Evolutionary conservation across 805 yeast genomes (phyloP).

Genomic region (Candida corydali): DNA sequence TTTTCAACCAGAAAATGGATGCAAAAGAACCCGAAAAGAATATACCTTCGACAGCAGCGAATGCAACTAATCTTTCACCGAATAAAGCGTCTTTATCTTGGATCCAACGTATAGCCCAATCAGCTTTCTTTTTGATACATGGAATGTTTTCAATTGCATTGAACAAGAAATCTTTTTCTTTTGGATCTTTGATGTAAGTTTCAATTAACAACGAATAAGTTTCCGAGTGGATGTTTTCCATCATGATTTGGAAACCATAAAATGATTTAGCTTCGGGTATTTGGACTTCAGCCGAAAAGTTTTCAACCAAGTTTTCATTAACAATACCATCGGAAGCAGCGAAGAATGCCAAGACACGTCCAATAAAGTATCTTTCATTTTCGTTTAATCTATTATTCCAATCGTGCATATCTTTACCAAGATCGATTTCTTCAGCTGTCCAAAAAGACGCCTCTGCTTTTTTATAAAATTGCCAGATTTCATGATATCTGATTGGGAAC

Average conservation of each 20-base stretch:
- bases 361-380: slow-evolving; percentile 88
- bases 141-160: slow-evolving; percentile 97
- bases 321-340: slow-evolving; percentile 99
- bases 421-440: slow-evolving; percentile 98
- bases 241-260: slow-evolving; percentile 99
- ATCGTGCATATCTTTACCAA: slow-evolving; percentile 85
- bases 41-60: slow-evolving; percentile 98
- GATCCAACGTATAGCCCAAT: slow-evolving; percentile 99
- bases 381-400: slow-evolving; percentile 89
- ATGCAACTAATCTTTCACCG: slow-evolving; percentile 95
- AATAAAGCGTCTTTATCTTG: slow-evolving; percentile 81
- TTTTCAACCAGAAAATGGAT: slow-evolving; percentile 97
- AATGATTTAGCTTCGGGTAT: slow-evolving; percentile 97
- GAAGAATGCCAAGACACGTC: slow-evolving; percentile 92
- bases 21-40: slow-evolving; percentile 99
- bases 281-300: slow-evolving; percentile 96
- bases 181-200: slow-evolving; percentile 92
- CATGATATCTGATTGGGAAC: slow-evolving; percentile 95
- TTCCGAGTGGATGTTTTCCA: slow-evolving; percentile 98
- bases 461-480: slow-evolving; percentile 98
- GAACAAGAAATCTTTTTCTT: slow-evolving; percentile 84
- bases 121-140: slow-evolving; percentile 94
- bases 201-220: slow-evolving; percentile 94
- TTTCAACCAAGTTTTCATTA: slow-evolving; percentile 95
- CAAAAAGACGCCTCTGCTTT: slow-evolving; percentile 99